phyloP scores from a whole-genome alignment of 345 rosid genomes.

The Aethionema arabicum region DNA sequence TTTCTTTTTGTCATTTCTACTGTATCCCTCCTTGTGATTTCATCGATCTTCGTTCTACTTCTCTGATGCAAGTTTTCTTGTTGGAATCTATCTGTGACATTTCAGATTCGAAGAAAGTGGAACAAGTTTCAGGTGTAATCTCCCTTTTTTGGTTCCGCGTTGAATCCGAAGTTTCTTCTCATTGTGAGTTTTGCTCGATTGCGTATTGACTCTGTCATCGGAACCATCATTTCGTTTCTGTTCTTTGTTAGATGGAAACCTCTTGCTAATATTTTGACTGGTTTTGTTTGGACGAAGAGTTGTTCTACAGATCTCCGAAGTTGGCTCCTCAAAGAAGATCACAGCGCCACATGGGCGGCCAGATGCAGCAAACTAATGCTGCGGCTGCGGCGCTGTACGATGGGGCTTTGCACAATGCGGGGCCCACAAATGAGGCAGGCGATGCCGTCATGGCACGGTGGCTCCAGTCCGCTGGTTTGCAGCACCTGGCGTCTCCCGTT shows the following conservation, averaged over 20 bases:
- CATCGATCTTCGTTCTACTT: conserved; percentile 25
- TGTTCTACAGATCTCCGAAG: conserved; percentile 64
- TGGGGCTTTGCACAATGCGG: conserved; percentile 65
- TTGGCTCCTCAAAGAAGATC: conserved; percentile 99
- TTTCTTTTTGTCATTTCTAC: background rate
- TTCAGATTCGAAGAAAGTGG: conserved; percentile 23
- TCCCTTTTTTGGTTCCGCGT: conserved; percentile 52
- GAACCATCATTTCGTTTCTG: background rate
- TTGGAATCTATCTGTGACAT: conserved; percentile 17
- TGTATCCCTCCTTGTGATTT: conserved; percentile 14
- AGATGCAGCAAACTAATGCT: conserved; percentile 88
- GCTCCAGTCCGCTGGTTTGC: conserved; percentile 98
- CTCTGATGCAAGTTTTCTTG: conserved; percentile 8
- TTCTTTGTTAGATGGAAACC: background rate
- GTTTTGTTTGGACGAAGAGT: conserved; percentile 38
- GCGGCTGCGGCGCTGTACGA: conserved; percentile 80
- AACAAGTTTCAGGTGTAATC: conserved; percentile 20
- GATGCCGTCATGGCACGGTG: conserved; percentile 99
- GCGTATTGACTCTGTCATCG: conserved; percentile 14
- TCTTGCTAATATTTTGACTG: conserved; percentile 4
- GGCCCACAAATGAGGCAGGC: conserved; percentile 67
- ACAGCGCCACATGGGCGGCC: conserved; percentile 99
- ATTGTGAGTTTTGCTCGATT: conserved; percentile 45
- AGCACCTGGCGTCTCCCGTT: conserved; percentile 98
- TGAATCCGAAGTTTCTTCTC: conserved; percentile 51